phyloP scores from a whole-genome alignment of 1,139 yeast genomes.

The Candida labiduridarum region DNA sequence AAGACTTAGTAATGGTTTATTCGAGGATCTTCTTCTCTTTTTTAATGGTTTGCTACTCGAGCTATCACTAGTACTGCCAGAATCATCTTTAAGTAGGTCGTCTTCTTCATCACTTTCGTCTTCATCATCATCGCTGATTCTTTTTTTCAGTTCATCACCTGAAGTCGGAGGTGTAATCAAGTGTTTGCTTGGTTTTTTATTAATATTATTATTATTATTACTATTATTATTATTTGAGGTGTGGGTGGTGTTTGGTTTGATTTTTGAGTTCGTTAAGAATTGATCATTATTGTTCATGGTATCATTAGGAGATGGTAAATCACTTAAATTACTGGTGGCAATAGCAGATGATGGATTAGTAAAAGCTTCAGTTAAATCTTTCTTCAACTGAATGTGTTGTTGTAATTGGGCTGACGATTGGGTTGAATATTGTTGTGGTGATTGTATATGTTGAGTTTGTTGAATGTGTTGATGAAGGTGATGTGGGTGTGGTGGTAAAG shows the following conservation, averaged over 20 bases:
- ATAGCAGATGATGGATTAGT: slow-evolving; percentile 26
- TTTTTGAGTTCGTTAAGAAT: neutral
- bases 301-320: slow-evolving; percentile 39
- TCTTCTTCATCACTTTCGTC: slow-evolving; percentile 18
- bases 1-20: slow-evolving; percentile 55
- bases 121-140: slow-evolving; percentile 14
- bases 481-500: slow-evolving; percentile 4
- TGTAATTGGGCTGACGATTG: neutral
- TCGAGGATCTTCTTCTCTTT: slow-evolving; percentile 35
- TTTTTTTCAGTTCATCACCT: slow-evolving; percentile 16
- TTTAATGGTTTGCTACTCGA: slow-evolving; percentile 15
- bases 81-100: slow-evolving; percentile 3
- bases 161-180: slow-evolving; percentile 17
- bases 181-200: slow-evolving; percentile 2
- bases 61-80: slow-evolving; percentile 5
- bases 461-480: slow-evolving; percentile 4
- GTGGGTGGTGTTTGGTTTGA: neutral
- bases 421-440: neutral
- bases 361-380: slow-evolving; percentile 41
- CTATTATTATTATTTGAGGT: no score
- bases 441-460: neutral
- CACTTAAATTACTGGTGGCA: slow-evolving; percentile 12
- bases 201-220: no score
- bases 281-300: neutral
- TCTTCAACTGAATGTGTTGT: slow-evolving; percentile 25